These are phyloP conservation scores for Cavenderia fasciculata DNA, from an alignment of 78 protist genomes.

Conservation along the genomic window DNA sequence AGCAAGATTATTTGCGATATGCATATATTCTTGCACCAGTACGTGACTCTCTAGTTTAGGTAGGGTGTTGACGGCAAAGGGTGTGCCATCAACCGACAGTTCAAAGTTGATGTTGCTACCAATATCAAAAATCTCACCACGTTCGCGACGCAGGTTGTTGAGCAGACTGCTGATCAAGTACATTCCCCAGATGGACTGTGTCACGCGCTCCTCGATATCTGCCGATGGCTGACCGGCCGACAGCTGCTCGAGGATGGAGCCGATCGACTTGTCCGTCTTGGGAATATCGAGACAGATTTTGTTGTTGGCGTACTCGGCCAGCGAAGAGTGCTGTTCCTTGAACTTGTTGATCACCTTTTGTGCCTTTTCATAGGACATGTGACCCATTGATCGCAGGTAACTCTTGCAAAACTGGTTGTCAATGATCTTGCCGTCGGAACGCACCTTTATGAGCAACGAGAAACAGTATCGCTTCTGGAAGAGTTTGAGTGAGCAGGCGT, in stretches of 20 bases:
- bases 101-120: slow-evolving; percentile 58
- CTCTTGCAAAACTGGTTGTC: slow-evolving; percentile 42
- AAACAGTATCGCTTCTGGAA: slow-evolving; percentile 65
- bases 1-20: slow-evolving; percentile 64
- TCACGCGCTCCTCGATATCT: slow-evolving; percentile 30
- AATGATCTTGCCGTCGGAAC: slow-evolving; percentile 60
- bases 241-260: slow-evolving; percentile 3
- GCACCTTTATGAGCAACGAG: slow-evolving; percentile 27
- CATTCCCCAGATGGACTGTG: slow-evolving; percentile 63
- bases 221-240: background rate
- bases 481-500: slow-evolving; percentile 46
- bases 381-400: slow-evolving; percentile 55
- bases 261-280: slow-evolving; percentile 1
- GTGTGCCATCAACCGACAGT: slow-evolving; percentile 48
- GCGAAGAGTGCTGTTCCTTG: background rate
- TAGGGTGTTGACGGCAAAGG: slow-evolving; percentile 21
- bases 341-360: slow-evolving; percentile 44
- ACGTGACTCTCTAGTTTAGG: slow-evolving; percentile 70
- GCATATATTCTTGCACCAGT: slow-evolving; percentile 71
- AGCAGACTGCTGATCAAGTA: slow-evolving; percentile 40
- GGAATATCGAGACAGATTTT: background rate
- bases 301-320: slow-evolving; percentile 14
- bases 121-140: slow-evolving; percentile 65
- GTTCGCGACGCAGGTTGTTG: slow-evolving; percentile 42
- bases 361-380: slow-evolving; percentile 62